phyloP scores from a whole-genome alignment of 2,329 filamentous ascomycete genomes.

The Colletotrichum costaricense region DNA sequence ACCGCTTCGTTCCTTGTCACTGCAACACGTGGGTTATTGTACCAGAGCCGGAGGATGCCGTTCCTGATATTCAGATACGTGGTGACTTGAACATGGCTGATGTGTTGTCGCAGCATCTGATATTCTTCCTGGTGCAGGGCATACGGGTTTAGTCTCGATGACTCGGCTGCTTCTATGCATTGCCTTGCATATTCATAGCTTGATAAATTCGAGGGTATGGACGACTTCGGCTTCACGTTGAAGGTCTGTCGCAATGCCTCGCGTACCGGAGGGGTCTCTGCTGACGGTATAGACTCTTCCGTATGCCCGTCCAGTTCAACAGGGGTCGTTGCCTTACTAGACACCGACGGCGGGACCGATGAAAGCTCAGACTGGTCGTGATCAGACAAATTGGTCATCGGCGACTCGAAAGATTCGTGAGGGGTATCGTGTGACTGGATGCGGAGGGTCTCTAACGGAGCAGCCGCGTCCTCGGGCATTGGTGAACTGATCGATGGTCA shows the following conservation, averaged over 20 bases:
- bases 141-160: slow-evolving; percentile 90
- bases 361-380: slow-evolving; percentile 66
- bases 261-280: slow-evolving; percentile 32
- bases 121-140: slow-evolving; percentile 89
- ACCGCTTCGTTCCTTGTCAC: slow-evolving; percentile 88
- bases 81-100: slow-evolving; percentile 90
- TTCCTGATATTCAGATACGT: slow-evolving; percentile 97
- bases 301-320: slow-evolving; percentile 53
- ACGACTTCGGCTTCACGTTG: slow-evolving; percentile 80
- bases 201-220: slow-evolving; percentile 81
- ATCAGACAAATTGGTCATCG: slow-evolving; percentile 64
- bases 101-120: slow-evolving; percentile 79
- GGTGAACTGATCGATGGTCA: slow-evolving; percentile 18
- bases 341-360: slow-evolving; percentile 64
- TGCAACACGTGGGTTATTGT: slow-evolving; percentile 83
- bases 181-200: slow-evolving; percentile 87
- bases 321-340: slow-evolving; percentile 74
- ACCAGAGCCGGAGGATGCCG: slow-evolving; percentile 90
- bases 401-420: slow-evolving; percentile 61
- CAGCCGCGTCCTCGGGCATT: slow-evolving; percentile 8
- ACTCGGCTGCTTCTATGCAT: slow-evolving; percentile 89
- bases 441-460: slow-evolving; percentile 6
- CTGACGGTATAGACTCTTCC: slow-evolving; percentile 37
- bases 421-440: slow-evolving; percentile 30
- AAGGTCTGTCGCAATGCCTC: slow-evolving; percentile 53